These are phyloP conservation scores for Podospora pseudoanserina DNA, from an alignment of 495 filamentous ascomycete species.

Conservation along the genomic window DNA sequence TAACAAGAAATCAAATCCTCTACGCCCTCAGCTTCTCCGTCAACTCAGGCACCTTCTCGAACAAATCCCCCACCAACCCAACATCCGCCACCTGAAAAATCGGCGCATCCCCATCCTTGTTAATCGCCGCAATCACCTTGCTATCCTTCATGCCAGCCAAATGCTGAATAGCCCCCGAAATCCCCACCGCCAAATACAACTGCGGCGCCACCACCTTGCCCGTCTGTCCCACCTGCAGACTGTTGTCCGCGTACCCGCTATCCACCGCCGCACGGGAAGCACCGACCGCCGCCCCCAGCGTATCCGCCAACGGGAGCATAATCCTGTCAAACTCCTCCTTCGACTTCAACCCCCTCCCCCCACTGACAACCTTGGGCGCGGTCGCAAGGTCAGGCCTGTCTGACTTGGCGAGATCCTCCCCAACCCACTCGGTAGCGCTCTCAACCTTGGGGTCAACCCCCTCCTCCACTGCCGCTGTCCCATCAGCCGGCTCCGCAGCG, in stretches of 20 bases:
- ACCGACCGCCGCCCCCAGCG: constrained; percentile 88
- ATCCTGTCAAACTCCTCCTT: constrained; percentile 94
- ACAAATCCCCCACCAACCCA: constrained; percentile 90
- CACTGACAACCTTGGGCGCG: constrained; percentile 84
- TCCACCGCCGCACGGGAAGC: constrained; percentile 94
- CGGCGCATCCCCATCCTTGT: constrained; percentile 94
- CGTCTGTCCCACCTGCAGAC: constrained; percentile 94
- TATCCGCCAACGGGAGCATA: constrained; percentile 87
- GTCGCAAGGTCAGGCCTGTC: constrained; percentile 94
- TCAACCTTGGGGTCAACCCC: constrained; percentile 71
- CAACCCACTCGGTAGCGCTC: constrained; percentile 78
- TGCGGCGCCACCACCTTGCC: constrained; percentile 98
- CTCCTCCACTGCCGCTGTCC: constrained; percentile 57
- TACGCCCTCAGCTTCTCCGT: constrained; percentile 82
- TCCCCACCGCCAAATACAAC: constrained; percentile 91
- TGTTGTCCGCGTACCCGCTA: constrained; percentile 98
- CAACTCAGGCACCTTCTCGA: constrained; percentile 91
- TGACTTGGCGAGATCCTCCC: constrained; percentile 86
- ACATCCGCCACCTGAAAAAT: constrained; percentile 99
- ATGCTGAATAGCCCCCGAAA: constrained; percentile 96
- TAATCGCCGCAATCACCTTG: constrained; percentile 98
- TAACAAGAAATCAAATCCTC: constrained; percentile 11
- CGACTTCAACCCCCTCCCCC: constrained; percentile 90
- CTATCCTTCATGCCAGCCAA: constrained; percentile 99
- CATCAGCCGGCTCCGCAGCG: constrained; percentile 50